Evolutionary conservation across 306 rosid genomes (phyloP).

Genomic region (Castanea crenata): DNA sequence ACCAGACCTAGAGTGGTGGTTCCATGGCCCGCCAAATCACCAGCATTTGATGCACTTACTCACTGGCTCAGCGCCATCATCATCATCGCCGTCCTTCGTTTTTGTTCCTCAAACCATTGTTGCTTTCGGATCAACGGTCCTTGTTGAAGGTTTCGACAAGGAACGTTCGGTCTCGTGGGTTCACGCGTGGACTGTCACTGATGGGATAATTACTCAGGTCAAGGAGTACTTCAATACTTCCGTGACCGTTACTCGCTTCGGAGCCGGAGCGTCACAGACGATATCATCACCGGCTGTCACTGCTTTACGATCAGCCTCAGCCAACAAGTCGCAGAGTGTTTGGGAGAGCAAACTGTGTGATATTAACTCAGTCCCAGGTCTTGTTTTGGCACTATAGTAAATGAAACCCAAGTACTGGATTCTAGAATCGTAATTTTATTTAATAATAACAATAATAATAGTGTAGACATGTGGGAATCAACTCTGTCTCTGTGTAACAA

Average conservation of each 20-base stretch:
- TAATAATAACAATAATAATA: too few species aligned
- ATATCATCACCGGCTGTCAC: slow-evolving; percentile 11
- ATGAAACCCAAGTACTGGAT: neutral
- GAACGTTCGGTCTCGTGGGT: slow-evolving; percentile 63
- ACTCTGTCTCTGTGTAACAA: too few species aligned
- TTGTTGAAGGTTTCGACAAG: slow-evolving; percentile 64
- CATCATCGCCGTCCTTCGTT: slow-evolving; percentile 16
- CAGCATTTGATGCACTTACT: slow-evolving; percentile 60
- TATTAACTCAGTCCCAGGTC: slow-evolving; percentile 55
- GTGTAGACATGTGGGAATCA: too few species aligned
- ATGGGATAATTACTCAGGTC: slow-evolving; percentile 59
- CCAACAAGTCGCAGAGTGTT: slow-evolving; percentile 40
- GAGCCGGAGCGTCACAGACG: slow-evolving; percentile 10
- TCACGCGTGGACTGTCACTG: slow-evolving; percentile 64
- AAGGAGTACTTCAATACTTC: slow-evolving; percentile 77
- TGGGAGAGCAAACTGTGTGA: slow-evolving; percentile 69
- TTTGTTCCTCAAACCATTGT: slow-evolving; percentile 44
- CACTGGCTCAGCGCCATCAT: slow-evolving; percentile 37
- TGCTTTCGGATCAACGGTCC: slow-evolving; percentile 52
- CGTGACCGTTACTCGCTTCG: slow-evolving; percentile 54
- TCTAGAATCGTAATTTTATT: neutral
- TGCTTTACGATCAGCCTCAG: neutral
- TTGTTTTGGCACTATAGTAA: slow-evolving; percentile 52
- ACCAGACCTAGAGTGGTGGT: slow-evolving; percentile 79
- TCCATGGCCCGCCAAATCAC: slow-evolving; percentile 73